Conservation (phyloP, 1,284 basidiomycete species). For the Trichosporon sp. region DNA sequence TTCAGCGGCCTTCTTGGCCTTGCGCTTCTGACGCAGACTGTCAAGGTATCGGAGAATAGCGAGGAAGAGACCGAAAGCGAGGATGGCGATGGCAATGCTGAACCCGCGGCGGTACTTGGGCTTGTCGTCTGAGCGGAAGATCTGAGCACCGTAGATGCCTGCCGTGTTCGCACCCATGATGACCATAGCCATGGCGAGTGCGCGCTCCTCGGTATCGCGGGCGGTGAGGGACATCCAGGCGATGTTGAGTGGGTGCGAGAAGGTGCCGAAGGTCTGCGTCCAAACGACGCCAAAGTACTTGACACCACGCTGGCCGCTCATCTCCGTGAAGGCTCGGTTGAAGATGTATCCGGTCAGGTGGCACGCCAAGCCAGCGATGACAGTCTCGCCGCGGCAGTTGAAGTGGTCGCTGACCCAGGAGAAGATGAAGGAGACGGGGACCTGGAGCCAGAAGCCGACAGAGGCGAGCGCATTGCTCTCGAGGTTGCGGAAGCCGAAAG, state of each 20-base stretch:
- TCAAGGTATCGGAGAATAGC: slow-evolving; percentile 19
- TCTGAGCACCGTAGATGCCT: slow-evolving; percentile 34
- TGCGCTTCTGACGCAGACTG: not conserved
- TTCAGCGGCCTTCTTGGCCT: not conserved
- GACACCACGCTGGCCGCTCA: slow-evolving; percentile 9
- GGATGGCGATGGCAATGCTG: slow-evolving; percentile 24
- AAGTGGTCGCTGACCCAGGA: slow-evolving; percentile 29
- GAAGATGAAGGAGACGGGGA: slow-evolving; percentile 28
- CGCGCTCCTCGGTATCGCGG: slow-evolving; percentile 25
- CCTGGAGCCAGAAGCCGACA: slow-evolving; percentile 33
- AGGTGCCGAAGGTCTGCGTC: slow-evolving; percentile 30
- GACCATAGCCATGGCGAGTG: slow-evolving; percentile 29
- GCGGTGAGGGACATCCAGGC: slow-evolving; percentile 27
- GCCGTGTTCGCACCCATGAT: slow-evolving; percentile 34
- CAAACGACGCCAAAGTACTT: slow-evolving; percentile 31
- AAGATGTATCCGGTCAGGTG: slow-evolving; percentile 29
- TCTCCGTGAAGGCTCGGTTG: slow-evolving; percentile 27
- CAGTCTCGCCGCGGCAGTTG: slow-evolving; percentile 26
- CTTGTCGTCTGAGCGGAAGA: slow-evolving; percentile 32
- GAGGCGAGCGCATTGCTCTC: slow-evolving; percentile 29
- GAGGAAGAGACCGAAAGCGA: slow-evolving; percentile 21
- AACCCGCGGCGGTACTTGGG: slow-evolving; percentile 33
- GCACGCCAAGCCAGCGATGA: slow-evolving; percentile 22
- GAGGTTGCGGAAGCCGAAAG: slow-evolving; percentile 32
- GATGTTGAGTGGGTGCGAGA: slow-evolving; percentile 33